Evolutionary conservation across 371 early-diverging fungal genomes (phyloP).

Genomic region (Mucor lusitanicus): DNA sequence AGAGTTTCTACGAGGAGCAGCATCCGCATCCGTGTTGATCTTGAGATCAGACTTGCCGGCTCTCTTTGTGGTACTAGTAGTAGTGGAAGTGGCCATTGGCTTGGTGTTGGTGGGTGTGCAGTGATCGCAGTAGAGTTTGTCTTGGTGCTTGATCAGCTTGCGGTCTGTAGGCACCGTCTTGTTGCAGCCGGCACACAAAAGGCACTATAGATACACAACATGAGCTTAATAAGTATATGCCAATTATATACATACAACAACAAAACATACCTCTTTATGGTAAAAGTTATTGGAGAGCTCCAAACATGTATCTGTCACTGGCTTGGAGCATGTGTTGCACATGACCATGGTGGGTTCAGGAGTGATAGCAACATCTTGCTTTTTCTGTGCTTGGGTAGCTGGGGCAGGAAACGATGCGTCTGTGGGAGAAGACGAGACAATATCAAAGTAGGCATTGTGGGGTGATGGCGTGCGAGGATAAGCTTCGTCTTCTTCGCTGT

Average conservation of each 20-base stretch:
- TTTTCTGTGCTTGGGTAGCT: neutral
- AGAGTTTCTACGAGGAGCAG: neutral
- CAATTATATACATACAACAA: neutral
- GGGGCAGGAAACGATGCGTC: neutral
- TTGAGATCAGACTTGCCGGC: neutral
- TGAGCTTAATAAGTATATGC: neutral
- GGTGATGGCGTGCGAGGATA: constrained; percentile 20
- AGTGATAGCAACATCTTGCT: constrained; percentile 1
- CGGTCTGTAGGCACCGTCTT: constrained; percentile 55
- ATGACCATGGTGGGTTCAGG: neutral
- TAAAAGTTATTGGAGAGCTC: constrained; percentile 24
- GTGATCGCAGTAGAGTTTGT: constrained; percentile 59
- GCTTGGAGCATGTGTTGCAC: constrained; percentile 22
- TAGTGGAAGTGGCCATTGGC: neutral
- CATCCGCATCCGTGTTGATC: neutral
- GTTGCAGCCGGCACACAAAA: constrained; percentile 40
- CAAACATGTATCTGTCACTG: constrained; percentile 28
- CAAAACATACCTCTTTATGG: constrained; percentile 29
- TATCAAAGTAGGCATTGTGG: constrained; percentile 9
- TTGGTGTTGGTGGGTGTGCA: constrained; percentile 32
- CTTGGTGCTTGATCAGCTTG: constrained; percentile 58
- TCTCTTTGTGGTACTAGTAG: neutral
- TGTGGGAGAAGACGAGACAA: neutral
- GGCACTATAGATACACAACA: constrained; percentile 48
- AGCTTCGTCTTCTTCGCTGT: constrained; percentile 25